These are phyloP conservation scores for Pinus tabuliformis DNA, from an alignment of 75 land plant species.

Conservation along the genomic window DNA sequence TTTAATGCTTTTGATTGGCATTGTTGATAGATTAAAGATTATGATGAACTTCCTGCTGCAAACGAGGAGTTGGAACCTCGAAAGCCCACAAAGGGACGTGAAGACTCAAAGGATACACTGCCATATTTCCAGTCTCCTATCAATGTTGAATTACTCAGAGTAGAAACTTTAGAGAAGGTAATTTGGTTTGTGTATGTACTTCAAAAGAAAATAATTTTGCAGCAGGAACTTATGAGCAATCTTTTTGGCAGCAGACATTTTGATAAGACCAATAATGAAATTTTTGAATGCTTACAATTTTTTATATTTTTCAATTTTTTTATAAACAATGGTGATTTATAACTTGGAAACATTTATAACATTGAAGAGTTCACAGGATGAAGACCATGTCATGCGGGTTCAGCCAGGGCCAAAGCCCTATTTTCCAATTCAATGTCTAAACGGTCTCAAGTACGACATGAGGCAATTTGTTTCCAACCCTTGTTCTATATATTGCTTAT, in stretches of 20 bases:
- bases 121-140: slow-evolving; percentile 15
- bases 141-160: slow-evolving; percentile 20
- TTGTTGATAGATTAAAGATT: slow-evolving; percentile 62
- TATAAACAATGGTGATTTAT: neutral
- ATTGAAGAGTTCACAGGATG: slow-evolving; percentile 15
- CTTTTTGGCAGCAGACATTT: neutral
- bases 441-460: slow-evolving; percentile 18
- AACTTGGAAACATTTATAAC: slow-evolving; percentile 1
- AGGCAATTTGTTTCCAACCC: neutral
- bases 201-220: neutral
- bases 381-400: slow-evolving; percentile 18
- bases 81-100: slow-evolving; percentile 21
- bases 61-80: slow-evolving; percentile 30
- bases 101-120: slow-evolving; percentile 16
- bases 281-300: neutral
- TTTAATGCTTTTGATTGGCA: slow-evolving; percentile 49
- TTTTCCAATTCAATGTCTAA: slow-evolving; percentile 22
- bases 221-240: neutral
- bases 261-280: neutral
- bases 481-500: neutral
- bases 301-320: neutral
- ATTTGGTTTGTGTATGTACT: slow-evolving; percentile 3
- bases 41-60: slow-evolving; percentile 30
- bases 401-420: slow-evolving; percentile 23
- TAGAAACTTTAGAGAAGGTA: slow-evolving; percentile 27